Conservation (phyloP, 2,329 filamentous ascomycete species). For the Diplodia scrobiculata region DNA sequence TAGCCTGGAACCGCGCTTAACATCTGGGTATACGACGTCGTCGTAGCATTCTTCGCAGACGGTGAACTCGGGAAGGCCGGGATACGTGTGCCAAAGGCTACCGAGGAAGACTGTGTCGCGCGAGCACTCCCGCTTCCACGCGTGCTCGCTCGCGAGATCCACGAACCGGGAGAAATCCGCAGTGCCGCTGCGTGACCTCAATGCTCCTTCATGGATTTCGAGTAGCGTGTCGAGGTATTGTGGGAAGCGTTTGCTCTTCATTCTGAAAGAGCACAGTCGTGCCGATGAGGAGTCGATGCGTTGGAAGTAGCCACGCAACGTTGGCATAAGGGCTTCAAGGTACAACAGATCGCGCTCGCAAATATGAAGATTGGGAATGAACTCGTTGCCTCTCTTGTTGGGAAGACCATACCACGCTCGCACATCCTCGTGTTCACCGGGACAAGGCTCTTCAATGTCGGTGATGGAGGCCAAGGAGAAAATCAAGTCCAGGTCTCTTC, state of each 20-base stretch:
- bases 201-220: conserved; percentile 42
- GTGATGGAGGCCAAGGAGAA: conserved; percentile 67
- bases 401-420: conserved; percentile 75
- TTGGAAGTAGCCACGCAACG: conserved; percentile 67
- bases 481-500: conserved; percentile 68
- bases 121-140: conserved; percentile 59
- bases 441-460: conserved; percentile 59
- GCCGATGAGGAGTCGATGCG: conserved; percentile 41
- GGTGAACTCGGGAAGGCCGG: conserved; percentile 72
- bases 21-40: conserved; percentile 68
- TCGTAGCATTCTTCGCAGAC: conserved; percentile 88
- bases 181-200: conserved; percentile 35
- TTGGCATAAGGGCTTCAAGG: conserved; percentile 72
- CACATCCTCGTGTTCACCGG: conserved; percentile 57
- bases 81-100: conserved; percentile 75
- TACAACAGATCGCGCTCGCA: conserved; percentile 74
- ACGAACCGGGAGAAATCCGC: conserved; percentile 65
- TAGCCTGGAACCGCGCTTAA: conserved; percentile 31
- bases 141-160: conserved; percentile 58
- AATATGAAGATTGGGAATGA: conserved; percentile 70
- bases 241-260: conserved; percentile 59
- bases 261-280: conserved; percentile 68
- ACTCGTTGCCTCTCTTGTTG: conserved; percentile 65
- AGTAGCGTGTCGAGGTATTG: conserved; percentile 61
- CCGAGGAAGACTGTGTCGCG: conserved; percentile 64